A percentile compares a stretch with the other conserved stretches of the same genome.
These are phyloP conservation scores for Schwanniomyces yamadae DNA, from an alignment of 805 yeast genomes.

Conservation along the genomic window DNA sequence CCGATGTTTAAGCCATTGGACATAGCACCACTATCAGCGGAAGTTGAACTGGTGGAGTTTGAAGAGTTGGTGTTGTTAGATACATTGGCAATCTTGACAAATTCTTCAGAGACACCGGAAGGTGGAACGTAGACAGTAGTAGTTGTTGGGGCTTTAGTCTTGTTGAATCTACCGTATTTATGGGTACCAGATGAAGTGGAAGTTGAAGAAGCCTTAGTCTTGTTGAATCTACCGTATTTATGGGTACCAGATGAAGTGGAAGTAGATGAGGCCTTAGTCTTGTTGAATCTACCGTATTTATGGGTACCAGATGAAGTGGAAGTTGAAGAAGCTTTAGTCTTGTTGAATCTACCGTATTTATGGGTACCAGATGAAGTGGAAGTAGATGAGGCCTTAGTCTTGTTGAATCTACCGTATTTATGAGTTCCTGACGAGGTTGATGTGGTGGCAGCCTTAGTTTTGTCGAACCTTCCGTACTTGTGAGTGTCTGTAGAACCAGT, in stretches of 20 bases:
- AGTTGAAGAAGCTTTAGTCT: constrained; percentile 24
- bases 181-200: constrained; percentile 35
- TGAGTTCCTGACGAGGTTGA: constrained; percentile 23
- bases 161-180: constrained; percentile 34
- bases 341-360: constrained; percentile 31
- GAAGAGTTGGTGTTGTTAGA: constrained; percentile 14
- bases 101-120: constrained; percentile 1
- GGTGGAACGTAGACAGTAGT: constrained; percentile 21
- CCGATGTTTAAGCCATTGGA: constrained; percentile 25
- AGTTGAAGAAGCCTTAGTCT: constrained; percentile 32
- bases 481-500: constrained; percentile 44
- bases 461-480: constrained; percentile 56
- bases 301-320: constrained; percentile 40
- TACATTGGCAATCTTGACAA: neutral
- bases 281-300: constrained; percentile 56
- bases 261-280: constrained; percentile 28
- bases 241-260: constrained; percentile 22
- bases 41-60: constrained; percentile 20
- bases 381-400: constrained; percentile 30
- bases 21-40: constrained; percentile 22
- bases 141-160: constrained; percentile 35
- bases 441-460: constrained; percentile 33
- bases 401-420: constrained; percentile 31
- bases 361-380: constrained; percentile 22
- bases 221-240: constrained; percentile 31